These are phyloP conservation scores for Zygnema circumcarinatum DNA, from an alignment of 139 green algal genomes.

Conservation along the genomic window DNA sequence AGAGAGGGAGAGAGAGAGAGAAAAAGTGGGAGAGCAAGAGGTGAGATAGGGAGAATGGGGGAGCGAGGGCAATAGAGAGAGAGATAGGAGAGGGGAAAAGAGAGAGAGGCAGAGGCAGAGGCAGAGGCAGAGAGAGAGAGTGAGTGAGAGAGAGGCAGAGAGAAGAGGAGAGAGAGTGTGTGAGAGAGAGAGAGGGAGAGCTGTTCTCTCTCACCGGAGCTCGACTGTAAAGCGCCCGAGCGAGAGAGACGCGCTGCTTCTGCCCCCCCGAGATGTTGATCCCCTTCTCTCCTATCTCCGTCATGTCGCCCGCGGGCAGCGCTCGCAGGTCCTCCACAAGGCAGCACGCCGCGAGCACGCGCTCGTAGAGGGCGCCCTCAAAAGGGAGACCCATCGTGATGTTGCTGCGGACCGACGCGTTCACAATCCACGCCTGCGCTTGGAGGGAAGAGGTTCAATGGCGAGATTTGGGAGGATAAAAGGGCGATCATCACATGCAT, in stretches of 20 bases:
- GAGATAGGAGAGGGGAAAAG: too few species aligned
- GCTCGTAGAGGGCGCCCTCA: slow-evolving; percentile 59
- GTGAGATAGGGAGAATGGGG: too few species aligned
- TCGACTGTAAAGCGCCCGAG: slow-evolving; percentile 81
- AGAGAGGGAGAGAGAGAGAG: too few species aligned
- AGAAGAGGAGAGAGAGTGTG: too few species aligned
- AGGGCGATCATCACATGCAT: neutral
- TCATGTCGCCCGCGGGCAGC: slow-evolving; percentile 72
- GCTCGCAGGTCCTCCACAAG: slow-evolving; percentile 65
- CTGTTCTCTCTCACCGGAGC: too few species aligned
- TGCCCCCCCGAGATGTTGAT: slow-evolving; percentile 77
- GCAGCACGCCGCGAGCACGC: slow-evolving; percentile 33
- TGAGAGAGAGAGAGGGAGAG: too few species aligned
- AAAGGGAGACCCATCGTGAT: slow-evolving; percentile 64
- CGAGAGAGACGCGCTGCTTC: slow-evolving; percentile 79
- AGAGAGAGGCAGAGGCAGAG: too few species aligned
- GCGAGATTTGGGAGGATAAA: neutral
- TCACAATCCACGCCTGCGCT: slow-evolving; percentile 68
- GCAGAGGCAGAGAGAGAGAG: too few species aligned
- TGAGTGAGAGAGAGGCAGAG: too few species aligned
- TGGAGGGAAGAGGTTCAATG: neutral
- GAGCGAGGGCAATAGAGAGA: too few species aligned
- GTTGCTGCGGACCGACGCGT: slow-evolving; percentile 66
- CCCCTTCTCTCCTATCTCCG: slow-evolving; percentile 73
- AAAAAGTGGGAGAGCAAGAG: too few species aligned